Conservation (phyloP, 805 yeast species). For the Starmerella floris region DNA sequence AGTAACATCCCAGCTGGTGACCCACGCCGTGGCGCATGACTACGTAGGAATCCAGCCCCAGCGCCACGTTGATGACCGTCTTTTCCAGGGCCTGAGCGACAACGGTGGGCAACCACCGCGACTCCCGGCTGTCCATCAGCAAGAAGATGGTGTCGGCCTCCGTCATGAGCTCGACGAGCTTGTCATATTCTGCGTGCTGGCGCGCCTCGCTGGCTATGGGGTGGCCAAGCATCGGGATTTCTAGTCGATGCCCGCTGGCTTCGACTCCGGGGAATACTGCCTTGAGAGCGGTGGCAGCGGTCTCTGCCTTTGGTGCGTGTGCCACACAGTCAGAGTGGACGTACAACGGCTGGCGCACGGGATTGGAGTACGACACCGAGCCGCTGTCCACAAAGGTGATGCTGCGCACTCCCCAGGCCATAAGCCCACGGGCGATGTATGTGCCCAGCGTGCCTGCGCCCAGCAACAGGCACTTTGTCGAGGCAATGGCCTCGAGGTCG, state of each 20-base stretch:
- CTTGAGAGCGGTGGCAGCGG: conserved; percentile 62
- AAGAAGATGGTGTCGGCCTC: conserved; percentile 67
- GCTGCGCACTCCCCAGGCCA: conserved; percentile 89
- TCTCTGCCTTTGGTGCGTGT: conserved; percentile 64
- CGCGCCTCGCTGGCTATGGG: conserved; percentile 46
- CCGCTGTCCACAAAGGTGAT: conserved; percentile 88
- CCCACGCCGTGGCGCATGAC: conserved; percentile 83
- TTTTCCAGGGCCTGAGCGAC: conserved; percentile 55
- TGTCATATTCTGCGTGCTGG: conserved; percentile 41
- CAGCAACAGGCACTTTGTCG: conserved; percentile 55
- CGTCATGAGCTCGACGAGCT: conserved; percentile 40
- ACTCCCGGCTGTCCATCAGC: conserved; percentile 86
- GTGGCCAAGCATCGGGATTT: conserved; percentile 95
- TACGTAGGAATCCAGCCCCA: conserved; percentile 85
- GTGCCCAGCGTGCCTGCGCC: conserved; percentile 97
- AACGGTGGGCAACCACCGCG: conserved; percentile 95
- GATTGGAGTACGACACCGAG: conserved; percentile 78
- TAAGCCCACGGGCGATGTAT: conserved; percentile 67
- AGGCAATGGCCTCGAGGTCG: conserved; percentile 50
- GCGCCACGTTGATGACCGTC: conserved; percentile 76
- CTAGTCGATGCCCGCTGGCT: conserved; percentile 48
- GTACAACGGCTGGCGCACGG: conserved; percentile 86
- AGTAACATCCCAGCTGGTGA: conserved; percentile 72
- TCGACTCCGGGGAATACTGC: conserved; percentile 68
- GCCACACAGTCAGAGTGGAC: conserved; percentile 65